Conservation (phyloP, 495 filamentous ascomycete species). For the Cladorrhinum samala region DNA sequence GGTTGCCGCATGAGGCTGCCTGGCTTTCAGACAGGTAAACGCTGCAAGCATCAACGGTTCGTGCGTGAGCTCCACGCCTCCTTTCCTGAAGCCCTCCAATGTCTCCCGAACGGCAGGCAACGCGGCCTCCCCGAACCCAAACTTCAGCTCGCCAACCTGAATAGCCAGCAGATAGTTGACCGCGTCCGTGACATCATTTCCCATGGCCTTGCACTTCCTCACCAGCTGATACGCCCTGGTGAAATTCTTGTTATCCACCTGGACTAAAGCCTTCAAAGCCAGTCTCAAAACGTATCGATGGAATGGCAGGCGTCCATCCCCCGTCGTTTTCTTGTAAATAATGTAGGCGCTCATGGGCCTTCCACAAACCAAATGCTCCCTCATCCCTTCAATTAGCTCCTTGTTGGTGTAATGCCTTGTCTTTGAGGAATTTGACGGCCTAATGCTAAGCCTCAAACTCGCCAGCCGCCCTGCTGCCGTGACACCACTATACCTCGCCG, state of each 20-base stretch:
- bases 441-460: conserved; percentile 15
- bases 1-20: conserved; percentile 29
- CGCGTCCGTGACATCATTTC: conserved; percentile 28
- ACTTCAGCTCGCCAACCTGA: conserved; percentile 16
- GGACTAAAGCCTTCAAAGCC: conserved; percentile 36
- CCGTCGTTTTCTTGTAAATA: conserved; percentile 31
- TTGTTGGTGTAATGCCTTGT: conserved; percentile 21
- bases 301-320: conserved; percentile 26
- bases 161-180: conserved; percentile 26
- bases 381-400: conserved; percentile 34
- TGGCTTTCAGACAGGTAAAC: conserved; percentile 22
- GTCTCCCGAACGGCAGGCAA: background rate
- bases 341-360: conserved; percentile 20
- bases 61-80: conserved; percentile 21
- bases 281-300: conserved; percentile 28
- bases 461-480: conserved; percentile 16
- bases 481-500: conserved; percentile 11
- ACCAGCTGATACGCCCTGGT: conserved; percentile 28
- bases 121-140: background rate
- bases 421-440: conserved; percentile 10
- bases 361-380: conserved; percentile 20
- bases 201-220: conserved; percentile 23
- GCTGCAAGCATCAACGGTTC: conserved; percentile 35
- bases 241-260: conserved; percentile 8
- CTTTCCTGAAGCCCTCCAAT: conserved; percentile 11